Base-by-base conservation (phyloP, 2,329 filamentous ascomycete species). In the Fusarium sp. region DNA sequence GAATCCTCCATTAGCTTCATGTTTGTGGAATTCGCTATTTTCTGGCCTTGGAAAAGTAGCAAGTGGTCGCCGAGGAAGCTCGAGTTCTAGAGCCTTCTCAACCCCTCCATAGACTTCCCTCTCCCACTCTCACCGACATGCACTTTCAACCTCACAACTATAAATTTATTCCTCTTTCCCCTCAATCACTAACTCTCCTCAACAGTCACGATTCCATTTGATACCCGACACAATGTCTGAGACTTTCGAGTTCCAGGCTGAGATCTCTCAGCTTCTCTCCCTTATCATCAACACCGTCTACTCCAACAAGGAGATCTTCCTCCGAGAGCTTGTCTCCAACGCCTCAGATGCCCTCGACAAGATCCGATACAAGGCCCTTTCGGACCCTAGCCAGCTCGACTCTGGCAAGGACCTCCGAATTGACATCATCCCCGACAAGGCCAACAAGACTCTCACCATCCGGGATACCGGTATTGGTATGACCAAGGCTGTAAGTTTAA, bases 201-300 rank as follows among this genome's bases (percentile, higher is more conserved):
- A 49, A 52, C 46, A 79, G 73, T 80, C 77, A 79, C 77, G 72
- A 77, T 77, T 79, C 73, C 75, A 73, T 80, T 81, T 81, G 80
- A 83, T 83, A 84, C 79, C 83, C 85, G 82, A 82, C 86, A 93
- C 84, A 85, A 97, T 97, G 94, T 87, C 94, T 86, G 95, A 98
- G 90, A 98, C 95, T 80, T 99, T 99, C 89, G 96, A 98, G 93
- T 99, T 98, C 90, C 96, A 99, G 93, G 96, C 96, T 93, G 96
- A 99, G 94, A 99, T 99, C 85, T 98, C 96, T 93, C 96, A 99
- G 94, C 94, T 99, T 78, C 93, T 99, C 84, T 95, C 93, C 80
- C 94, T 99, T 85, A 99, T 99, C 88, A 99, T 99, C 91, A 99
- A 99, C 94, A 98, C 96, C 78, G 96, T 99, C 89, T 99, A 98